These are phyloP conservation scores for Chenopodium berlandieri DNA, from an alignment of 148 eudicot genomes.

Conservation along the genomic window DNA sequence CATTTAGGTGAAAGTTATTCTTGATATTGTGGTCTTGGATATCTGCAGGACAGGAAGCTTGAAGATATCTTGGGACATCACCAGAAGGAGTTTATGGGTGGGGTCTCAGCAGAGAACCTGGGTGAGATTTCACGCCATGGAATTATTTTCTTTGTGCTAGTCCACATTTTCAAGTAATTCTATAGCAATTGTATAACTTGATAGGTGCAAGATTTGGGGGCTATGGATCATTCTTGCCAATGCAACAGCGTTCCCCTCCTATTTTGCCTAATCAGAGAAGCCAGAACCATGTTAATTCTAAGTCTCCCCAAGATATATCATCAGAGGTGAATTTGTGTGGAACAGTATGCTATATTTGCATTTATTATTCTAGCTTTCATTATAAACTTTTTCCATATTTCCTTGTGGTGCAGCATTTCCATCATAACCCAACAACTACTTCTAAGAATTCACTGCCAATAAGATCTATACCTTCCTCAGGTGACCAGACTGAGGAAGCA, in stretches of 20 bases:
- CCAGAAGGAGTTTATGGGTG: slow-evolving; percentile 47
- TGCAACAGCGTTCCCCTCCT: slow-evolving; percentile 31
- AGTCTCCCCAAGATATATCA: slow-evolving; percentile 28
- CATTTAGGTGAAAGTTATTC: neutral
- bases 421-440: slow-evolving; percentile 16
- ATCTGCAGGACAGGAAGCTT: slow-evolving; percentile 43
- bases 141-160: slow-evolving; percentile 2
- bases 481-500: slow-evolving; percentile 12
- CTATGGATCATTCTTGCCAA: slow-evolving; percentile 49
- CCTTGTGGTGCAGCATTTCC: slow-evolving; percentile 22
- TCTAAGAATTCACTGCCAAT: slow-evolving; percentile 13
- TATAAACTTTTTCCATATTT: neutral
- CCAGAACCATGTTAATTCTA: slow-evolving; percentile 26
- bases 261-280: slow-evolving; percentile 23
- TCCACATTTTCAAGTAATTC: neutral
- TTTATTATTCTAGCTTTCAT: neutral
- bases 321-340: slow-evolving; percentile 26
- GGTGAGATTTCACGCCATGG: slow-evolving; percentile 33
- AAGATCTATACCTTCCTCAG: slow-evolving; percentile 15
- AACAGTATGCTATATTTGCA: slow-evolving; percentile 8
- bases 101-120: slow-evolving; percentile 35
- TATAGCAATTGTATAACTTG: slow-evolving; percentile 12
- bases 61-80: slow-evolving; percentile 46
- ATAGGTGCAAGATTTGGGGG: slow-evolving; percentile 46
- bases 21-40: slow-evolving; percentile 6